Base-by-base conservation (phyloP, 1,139 yeast genomes). In the Suhomyces maxii region DNA sequence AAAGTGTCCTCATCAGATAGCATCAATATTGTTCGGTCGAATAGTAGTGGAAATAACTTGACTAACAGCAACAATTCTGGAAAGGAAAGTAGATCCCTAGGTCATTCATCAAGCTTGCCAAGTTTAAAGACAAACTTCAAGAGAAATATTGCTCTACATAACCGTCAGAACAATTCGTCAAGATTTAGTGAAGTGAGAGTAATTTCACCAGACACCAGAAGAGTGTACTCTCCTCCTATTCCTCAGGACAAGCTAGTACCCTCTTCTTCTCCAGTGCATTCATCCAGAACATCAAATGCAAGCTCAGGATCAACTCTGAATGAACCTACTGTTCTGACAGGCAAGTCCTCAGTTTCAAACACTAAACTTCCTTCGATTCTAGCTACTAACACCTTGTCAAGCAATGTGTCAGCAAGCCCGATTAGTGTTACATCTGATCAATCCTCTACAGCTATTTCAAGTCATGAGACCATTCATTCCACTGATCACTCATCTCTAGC, bases 1-100 rank as follows among this genome's bases (percentile, higher is more conserved):
- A 74, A 73, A 47, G 58, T 63, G 6, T 67, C 74, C 4, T 71
- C 79, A 2, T 63, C 77, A 0, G 82, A 77, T 44, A 73, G 77
- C 54, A 58, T 71, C n/a, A 64, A 65, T 47, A 51, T 68, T 25
- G 60, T 63, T 13, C 54, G 67, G 44, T 58, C 73, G 7, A 63
- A 59, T 43, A 59, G 59, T 47, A 51, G 54, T 28, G 56, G 56
- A 3, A 49, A 54, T 11, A 49, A 42, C 18, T 26, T 52, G 11
- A 34, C 37, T 10, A 48, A 45, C 34, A 36, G 36, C 26, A 36
- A 42, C 10, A 28, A 46, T 8, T 34, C 45, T 14, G 40, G 48
- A 6, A 54, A 50, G 37, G 60, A 58, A 26, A 50, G 45, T 7
- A 56, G 61, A 39, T 45, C 56, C 9, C 59, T 73, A 42, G 76